phyloP scores from a whole-genome alignment of 106 monocot species.

The Dendrobium chrysotoxum region DNA sequence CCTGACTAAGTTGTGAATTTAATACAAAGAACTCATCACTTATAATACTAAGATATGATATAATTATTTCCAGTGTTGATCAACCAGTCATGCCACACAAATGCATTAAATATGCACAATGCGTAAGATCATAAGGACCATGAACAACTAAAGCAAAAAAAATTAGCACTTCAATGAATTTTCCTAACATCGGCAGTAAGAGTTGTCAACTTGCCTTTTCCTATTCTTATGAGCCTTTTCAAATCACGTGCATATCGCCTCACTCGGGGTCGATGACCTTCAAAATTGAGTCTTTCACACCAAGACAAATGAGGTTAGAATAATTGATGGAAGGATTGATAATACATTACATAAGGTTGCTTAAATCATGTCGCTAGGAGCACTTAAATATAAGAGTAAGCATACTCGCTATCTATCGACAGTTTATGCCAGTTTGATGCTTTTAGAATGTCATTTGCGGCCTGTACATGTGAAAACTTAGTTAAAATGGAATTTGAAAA shows the following conservation, averaged over 20 bases:
- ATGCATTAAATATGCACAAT: neutral
- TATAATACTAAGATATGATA: neutral
- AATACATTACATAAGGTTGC: neutral
- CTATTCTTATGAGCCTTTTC: slow-evolving; percentile 75
- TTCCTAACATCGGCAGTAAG: neutral
- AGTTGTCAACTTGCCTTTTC: slow-evolving; percentile 61
- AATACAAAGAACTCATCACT: neutral
- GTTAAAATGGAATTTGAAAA: neutral
- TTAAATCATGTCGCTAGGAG: neutral
- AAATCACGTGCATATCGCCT: slow-evolving; percentile 85
- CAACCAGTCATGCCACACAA: neutral
- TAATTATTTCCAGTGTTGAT: neutral
- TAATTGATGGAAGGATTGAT: neutral
- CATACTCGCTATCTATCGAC: slow-evolving; percentile 62
- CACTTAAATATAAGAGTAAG: slow-evolving; percentile 6
- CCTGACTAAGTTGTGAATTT: neutral
- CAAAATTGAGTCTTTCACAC: slow-evolving; percentile 70
- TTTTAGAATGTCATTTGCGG: slow-evolving; percentile 45
- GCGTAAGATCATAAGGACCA: neutral
- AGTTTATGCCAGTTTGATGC: slow-evolving; percentile 30
- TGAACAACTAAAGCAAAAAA: neutral
- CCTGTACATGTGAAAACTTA: slow-evolving; percentile 30
- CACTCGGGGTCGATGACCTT: slow-evolving; percentile 75
- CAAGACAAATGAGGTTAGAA: slow-evolving; percentile 6
- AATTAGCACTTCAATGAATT: neutral